Evolutionary conservation across 2,329 filamentous ascomycete species (phyloP).

Genomic region (Ramichloridium luteum): DNA sequence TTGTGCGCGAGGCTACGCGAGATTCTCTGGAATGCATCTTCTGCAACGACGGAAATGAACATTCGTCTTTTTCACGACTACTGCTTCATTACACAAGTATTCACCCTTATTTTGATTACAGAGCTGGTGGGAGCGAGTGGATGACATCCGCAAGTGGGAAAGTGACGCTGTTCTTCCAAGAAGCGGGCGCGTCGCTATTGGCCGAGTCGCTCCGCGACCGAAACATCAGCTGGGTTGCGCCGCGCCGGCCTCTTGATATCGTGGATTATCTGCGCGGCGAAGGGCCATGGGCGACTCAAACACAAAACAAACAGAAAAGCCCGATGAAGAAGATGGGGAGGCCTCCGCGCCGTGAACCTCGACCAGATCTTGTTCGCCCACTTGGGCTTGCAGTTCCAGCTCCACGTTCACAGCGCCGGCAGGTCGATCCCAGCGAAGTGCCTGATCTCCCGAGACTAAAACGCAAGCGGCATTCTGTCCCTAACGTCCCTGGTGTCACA

Average conservation of each 20-base stretch:
- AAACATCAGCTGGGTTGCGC: slow-evolving; percentile 24
- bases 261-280: slow-evolving; percentile 24
- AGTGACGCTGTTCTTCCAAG: neutral
- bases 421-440: slow-evolving; percentile 13
- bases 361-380: neutral
- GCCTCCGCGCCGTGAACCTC: neutral
- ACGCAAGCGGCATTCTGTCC: slow-evolving; percentile 26
- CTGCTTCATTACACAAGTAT: slow-evolving; percentile 23
- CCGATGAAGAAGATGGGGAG: neutral
- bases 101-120: neutral
- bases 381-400: neutral
- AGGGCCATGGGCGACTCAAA: slow-evolving; percentile 20
- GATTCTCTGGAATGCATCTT: slow-evolving; percentile 17
- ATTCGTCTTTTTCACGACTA: slow-evolving; percentile 20
- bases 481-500: slow-evolving; percentile 24
- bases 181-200: neutral
- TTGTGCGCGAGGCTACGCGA: slow-evolving; percentile 2
- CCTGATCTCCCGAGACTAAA: slow-evolving; percentile 10
- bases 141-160: neutral
- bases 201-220: slow-evolving; percentile 8
- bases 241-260: slow-evolving; percentile 25
- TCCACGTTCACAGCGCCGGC: slow-evolving; percentile 1
- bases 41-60: slow-evolving; percentile 11
- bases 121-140: neutral
- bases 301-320: slow-evolving; percentile 4